These are phyloP conservation scores for Gyromitra esculenta DNA, from an alignment of 2,329 filamentous ascomycete genomes.

Conservation along the genomic window DNA sequence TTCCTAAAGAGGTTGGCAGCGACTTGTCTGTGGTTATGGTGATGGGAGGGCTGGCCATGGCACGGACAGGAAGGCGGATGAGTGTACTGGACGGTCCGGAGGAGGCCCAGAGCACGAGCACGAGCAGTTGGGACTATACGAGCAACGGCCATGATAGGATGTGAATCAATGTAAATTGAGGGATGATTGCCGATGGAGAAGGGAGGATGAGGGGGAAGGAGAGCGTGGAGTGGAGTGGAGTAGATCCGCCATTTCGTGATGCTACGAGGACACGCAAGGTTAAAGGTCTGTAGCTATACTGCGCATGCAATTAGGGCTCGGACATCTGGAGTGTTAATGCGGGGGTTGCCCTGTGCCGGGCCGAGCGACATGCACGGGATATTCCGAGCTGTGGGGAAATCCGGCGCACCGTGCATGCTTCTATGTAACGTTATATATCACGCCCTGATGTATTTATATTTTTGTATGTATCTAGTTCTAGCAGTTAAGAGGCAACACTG, in stretches of 20 bases:
- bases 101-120: slow-evolving; percentile 73
- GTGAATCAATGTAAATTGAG: background rate
- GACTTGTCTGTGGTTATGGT: slow-evolving; percentile 67
- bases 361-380: slow-evolving; percentile 32
- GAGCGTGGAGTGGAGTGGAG: background rate
- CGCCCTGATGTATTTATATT: background rate
- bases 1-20: slow-evolving; percentile 58
- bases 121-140: slow-evolving; percentile 62
- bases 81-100: slow-evolving; percentile 89
- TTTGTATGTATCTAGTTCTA: no score
- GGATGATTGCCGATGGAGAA: background rate
- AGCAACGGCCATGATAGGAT: slow-evolving; percentile 39
- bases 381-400: slow-evolving; percentile 21
- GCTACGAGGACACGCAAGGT: background rate
- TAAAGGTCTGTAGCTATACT: background rate
- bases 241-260: background rate
- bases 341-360: slow-evolving; percentile 12
- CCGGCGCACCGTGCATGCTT: slow-evolving; percentile 1
- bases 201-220: slow-evolving; percentile 3
- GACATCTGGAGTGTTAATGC: slow-evolving; percentile 22
- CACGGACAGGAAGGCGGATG: slow-evolving; percentile 91
- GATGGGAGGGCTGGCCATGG: slow-evolving; percentile 85
- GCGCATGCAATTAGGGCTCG: background rate
- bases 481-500: no score
- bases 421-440: background rate